Base-by-base conservation (phyloP, 371 early-diverging fungal genomes). In the Ordospora colligata region DNA sequence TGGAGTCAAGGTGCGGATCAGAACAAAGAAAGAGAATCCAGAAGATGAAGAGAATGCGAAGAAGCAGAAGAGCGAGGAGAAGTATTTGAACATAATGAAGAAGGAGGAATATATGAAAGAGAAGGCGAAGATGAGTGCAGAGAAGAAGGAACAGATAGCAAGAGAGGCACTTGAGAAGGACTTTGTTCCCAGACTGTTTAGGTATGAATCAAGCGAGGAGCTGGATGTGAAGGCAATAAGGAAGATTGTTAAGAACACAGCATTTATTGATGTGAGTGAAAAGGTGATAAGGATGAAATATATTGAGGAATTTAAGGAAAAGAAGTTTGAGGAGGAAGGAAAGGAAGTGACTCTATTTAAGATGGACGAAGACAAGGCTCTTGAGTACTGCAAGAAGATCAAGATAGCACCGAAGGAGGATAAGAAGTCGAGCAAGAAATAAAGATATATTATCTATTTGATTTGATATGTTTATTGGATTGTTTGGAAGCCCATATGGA, bases 211-310 rank as follows among this genome's bases (percentile, higher is more conserved):
- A 43, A 69, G 74, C 51, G 70, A 67, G 50, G 67, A 67, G 10
- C 21, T 77, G 5, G 50, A 46, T 6, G 69, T 78, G 54, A 21
- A 67, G 6, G 68, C 69, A 12, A 75, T 83, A 22, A 81, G 80
- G 37, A 77, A 74, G 9, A 50, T 76, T 1, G 45, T 70, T 19
- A 37, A 66, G 32, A 76, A 75, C 17, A 45, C 40, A 44, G 85
- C 83, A 11, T 85, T 85, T 74, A 82, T 85, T 27, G 85, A 85
- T 71, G 10, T 71, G 17, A 58, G 70, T 32, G 50, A 73, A 43
- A 75, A 71, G 7, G 69, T 78, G 66, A 37, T 85, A 52, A 64
- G 85, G 62, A 54, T 83, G 69, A 85, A 85, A 63, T 49, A 74
- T 37, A 66, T 9, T 12, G 62, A 74, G 67, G 83, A 82, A 8